These are phyloP conservation scores for Lentithecium fluviatile DNA, from an alignment of 495 filamentous ascomycete genomes.

Conservation along the genomic window DNA sequence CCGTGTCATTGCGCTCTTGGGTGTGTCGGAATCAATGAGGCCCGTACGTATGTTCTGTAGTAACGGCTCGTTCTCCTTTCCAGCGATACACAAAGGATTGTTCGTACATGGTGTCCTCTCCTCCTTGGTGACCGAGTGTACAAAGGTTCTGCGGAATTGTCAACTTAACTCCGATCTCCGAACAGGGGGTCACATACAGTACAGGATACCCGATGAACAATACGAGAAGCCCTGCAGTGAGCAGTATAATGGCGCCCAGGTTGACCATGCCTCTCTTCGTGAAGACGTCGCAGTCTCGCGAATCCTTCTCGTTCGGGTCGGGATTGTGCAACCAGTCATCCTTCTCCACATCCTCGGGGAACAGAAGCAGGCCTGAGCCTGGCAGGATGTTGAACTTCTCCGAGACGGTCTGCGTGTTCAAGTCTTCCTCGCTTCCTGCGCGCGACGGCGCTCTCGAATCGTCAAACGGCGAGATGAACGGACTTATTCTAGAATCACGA, in stretches of 20 bases:
- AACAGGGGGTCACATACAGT: constrained; percentile 53
- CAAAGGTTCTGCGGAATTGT: constrained; percentile 54
- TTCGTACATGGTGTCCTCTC: constrained; percentile 41
- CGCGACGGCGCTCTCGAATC: constrained; percentile 63
- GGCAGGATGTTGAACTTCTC: constrained; percentile 79
- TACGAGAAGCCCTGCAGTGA: constrained; percentile 62
- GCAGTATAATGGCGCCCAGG: constrained; percentile 61
- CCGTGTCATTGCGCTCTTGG: constrained; percentile 57
- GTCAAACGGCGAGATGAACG: constrained; percentile 55
- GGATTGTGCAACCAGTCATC: constrained; percentile 78
- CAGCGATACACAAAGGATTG: constrained; percentile 58
- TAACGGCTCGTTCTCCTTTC: constrained; percentile 52
- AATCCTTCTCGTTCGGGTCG: constrained; percentile 62
- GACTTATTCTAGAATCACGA: constrained; percentile 52
- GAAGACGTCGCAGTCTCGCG: constrained; percentile 64
- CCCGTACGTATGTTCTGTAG: constrained; percentile 60
- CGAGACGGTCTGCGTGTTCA: constrained; percentile 75
- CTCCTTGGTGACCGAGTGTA: constrained; percentile 44
- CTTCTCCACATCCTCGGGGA: constrained; percentile 75
- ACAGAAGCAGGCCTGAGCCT: constrained; percentile 66
- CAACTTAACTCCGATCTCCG: not conserved
- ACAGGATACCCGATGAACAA: constrained; percentile 75
- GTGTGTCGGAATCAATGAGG: constrained; percentile 73
- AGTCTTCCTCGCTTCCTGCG: constrained; percentile 62
- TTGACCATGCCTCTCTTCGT: constrained; percentile 66